These are phyloP conservation scores for Shiraia bambusicola DNA, from an alignment of 2,329 filamentous ascomycete species.

Conservation along the genomic window DNA sequence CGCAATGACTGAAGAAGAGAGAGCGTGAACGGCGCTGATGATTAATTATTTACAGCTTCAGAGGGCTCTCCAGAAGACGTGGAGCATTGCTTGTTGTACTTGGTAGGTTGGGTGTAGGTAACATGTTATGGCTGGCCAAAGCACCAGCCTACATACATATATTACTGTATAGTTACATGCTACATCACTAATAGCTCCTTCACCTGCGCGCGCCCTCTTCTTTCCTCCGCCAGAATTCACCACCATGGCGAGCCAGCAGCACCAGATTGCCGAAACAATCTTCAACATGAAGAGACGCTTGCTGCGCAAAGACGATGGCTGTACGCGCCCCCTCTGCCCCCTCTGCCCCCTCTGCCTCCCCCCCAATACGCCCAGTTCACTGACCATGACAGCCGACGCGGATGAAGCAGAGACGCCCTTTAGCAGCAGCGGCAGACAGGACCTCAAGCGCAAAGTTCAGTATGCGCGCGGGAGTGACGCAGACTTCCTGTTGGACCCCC, in stretches of 20 bases:
- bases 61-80: no score
- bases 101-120: background rate
- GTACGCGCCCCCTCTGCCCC: constrained; percentile 21
- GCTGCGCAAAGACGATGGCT: constrained; percentile 37
- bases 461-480: constrained; percentile 71
- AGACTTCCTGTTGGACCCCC: constrained; percentile 59
- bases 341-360: background rate
- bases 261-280: constrained; percentile 45
- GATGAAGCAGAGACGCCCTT: constrained; percentile 70
- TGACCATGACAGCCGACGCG: constrained; percentile 64
- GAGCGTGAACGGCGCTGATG: no score
- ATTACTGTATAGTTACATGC: no score
- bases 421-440: constrained; percentile 75
- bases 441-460: constrained; percentile 72
- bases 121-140: background rate
- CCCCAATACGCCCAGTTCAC: constrained; percentile 1
- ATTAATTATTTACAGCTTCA: no score
- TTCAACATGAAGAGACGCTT: constrained; percentile 44
- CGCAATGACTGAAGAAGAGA: no score
- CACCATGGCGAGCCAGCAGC: constrained; percentile 45
- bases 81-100: no score
- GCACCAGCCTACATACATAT: no score
- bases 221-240: constrained; percentile 5
- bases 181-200: constrained; percentile 3
- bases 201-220: constrained; percentile 17